Percentiles rank a stretch among this genome's conserved stretches.
Evolutionary conservation across 805 yeast species (phyloP).

Genomic region (Myxozyma monticola): DNA sequence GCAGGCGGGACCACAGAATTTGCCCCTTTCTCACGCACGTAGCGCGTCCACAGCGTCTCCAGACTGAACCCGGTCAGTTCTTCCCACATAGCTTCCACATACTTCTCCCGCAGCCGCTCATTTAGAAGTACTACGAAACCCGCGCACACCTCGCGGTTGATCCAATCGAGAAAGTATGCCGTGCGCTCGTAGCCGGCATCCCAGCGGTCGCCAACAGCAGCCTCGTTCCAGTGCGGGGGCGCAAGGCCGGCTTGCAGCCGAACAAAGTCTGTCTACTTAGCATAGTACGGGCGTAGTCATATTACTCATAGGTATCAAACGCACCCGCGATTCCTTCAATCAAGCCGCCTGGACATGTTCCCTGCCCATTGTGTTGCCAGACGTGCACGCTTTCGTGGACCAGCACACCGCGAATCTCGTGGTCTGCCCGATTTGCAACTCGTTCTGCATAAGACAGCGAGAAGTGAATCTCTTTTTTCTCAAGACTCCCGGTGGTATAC

Average conservation of each 20-base stretch:
- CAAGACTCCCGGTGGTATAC: conserved; percentile 1
- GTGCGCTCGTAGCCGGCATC: conserved; percentile 18
- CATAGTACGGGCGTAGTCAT: not conserved
- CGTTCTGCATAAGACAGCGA: not conserved
- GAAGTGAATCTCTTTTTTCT: conserved; percentile 8
- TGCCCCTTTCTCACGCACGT: too few species aligned
- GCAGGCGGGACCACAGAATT: too few species aligned
- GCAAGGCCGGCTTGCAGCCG: conserved; percentile 11
- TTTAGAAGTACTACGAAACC: conserved; percentile 3
- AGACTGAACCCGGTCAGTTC: conserved; percentile 1
- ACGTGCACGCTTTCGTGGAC: conserved; percentile 11
- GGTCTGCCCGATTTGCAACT: conserved; percentile 1
- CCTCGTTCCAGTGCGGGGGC: conserved; percentile 13
- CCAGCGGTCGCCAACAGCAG: conserved; percentile 4
- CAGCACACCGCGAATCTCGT: conserved; percentile 11
- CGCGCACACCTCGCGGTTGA: not conserved
- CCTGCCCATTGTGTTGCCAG: conserved; percentile 16
- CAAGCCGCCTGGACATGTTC: conserved; percentile 10
- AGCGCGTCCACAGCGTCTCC: not conserved
- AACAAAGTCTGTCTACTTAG: conserved; percentile 2
- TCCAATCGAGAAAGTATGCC: conserved; percentile 12
- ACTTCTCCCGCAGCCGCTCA: not conserved
- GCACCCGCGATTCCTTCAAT: conserved; percentile 16
- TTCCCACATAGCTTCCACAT: conserved; percentile 1
- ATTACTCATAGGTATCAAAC: not conserved